A percentile compares a stretch with the other conserved stretches of the same genome.
phyloP scores from a whole-genome alignment of 1,284 basidiomycete genomes.

The Boletus smithii region DNA sequence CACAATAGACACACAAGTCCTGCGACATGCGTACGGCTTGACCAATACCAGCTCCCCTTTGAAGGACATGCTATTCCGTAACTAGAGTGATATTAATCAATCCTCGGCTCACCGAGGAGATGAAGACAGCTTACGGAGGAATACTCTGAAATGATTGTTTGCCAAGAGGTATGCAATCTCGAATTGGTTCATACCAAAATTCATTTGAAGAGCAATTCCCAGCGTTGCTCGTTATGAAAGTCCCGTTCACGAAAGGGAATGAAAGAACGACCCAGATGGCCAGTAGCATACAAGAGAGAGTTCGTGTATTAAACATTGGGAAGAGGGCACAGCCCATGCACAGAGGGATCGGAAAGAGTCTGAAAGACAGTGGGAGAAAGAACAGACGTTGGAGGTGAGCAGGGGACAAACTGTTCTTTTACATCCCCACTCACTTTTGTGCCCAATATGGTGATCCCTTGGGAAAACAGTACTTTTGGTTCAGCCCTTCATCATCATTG shows the following conservation, averaged over 20 bases:
- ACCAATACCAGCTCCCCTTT: slow-evolving; percentile 17
- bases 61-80: slow-evolving; percentile 8
- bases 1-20: neutral
- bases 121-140: slow-evolving; percentile 13
- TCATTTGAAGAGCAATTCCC: slow-evolving; percentile 16
- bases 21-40: slow-evolving; percentile 11
- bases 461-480: neutral
- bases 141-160: neutral
- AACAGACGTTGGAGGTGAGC: neutral
- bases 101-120: neutral
- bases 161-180: slow-evolving; percentile 12
- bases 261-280: slow-evolving; percentile 9
- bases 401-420: neutral
- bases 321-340: slow-evolving; percentile 8
- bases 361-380: slow-evolving; percentile 2
- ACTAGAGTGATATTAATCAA: slow-evolving; percentile 8
- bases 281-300: neutral
- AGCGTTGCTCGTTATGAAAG: slow-evolving; percentile 4
- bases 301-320: slow-evolving; percentile 8
- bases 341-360: neutral
- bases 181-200: slow-evolving; percentile 17
- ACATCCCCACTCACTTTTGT: slow-evolving; percentile 9
- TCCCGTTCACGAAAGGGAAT: slow-evolving; percentile 7
- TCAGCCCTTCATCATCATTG: no score
- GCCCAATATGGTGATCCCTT: neutral